Conservation (phyloP, 306 rosid species). For the Dryas octopetala region DNA sequence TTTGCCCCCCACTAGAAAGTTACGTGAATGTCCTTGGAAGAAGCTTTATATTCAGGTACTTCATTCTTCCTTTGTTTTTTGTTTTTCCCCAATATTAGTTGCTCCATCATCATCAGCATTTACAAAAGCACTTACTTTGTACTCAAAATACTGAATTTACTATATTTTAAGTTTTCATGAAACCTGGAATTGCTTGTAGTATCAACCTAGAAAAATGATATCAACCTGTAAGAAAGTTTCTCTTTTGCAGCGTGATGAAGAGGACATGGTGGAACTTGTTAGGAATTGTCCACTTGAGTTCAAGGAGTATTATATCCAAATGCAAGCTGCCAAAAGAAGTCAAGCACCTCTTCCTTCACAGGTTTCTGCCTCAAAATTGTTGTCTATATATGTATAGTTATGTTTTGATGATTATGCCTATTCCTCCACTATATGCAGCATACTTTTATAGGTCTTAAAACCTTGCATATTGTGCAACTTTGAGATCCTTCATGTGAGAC, state of each 20-base stretch:
- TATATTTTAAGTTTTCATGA: slow-evolving; percentile 23
- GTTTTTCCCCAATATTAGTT: background rate
- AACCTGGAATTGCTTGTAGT: slow-evolving; percentile 25
- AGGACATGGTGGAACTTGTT: slow-evolving; percentile 84
- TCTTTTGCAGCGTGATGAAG: slow-evolving; percentile 72
- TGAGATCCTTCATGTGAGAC: background rate
- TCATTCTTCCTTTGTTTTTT: background rate
- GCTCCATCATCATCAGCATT: slow-evolving; percentile 2
- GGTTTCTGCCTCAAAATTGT: slow-evolving; percentile 35
- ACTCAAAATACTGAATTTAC: background rate
- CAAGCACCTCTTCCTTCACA: slow-evolving; percentile 93
- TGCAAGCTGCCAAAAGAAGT: slow-evolving; percentile 95
- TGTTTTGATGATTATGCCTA: background rate
- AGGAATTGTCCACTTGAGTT: slow-evolving; percentile 72
- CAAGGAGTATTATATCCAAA: slow-evolving; percentile 94
- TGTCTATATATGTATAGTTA: background rate
- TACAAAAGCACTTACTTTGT: background rate
- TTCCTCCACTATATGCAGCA: background rate
- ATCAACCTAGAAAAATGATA: background rate
- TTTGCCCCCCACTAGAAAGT: slow-evolving; percentile 58
- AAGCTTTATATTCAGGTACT: slow-evolving; percentile 71
- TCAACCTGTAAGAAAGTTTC: slow-evolving; percentile 1
- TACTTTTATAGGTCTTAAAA: background rate
- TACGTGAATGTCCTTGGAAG: slow-evolving; percentile 87
- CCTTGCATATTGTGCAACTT: background rate